Evolutionary conservation across 2,329 filamentous ascomycete genomes (phyloP), one percentile per base, ranked within the genome.

Genomic region (Orbilia brochopaga): DNA sequence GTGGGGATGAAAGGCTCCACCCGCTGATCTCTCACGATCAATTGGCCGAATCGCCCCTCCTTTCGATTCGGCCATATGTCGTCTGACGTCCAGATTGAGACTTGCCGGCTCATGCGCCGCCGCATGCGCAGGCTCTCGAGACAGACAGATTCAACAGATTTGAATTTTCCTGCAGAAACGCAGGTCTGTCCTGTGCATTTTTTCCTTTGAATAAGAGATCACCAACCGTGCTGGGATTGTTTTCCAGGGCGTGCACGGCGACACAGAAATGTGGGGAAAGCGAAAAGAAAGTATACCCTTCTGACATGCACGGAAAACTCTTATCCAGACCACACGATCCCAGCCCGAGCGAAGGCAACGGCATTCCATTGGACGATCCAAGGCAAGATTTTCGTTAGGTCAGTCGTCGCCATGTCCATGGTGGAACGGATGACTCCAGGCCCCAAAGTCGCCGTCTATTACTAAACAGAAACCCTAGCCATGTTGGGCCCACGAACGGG

Each of bases 391-490:
- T 59, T 59, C 42, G 10, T 21, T 30, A 24, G n/a, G 19, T 37
- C 48, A 59, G 40, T 48, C 57, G 46, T 62, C n/a, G 23, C 35
- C 55, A 46, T 48, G 53, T 60, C 59, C 53, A 70, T 40, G 54
- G 67, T 72, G 60, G 60, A 52, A 72, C 67, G 61, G 67, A 72
- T 72, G 67, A 72, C 60, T 72, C 67, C 54, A 72, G 44, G 10
- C 50, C 30, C 21, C 59, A 63, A 32, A 72, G 67, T 72, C 67
- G 67, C 67, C 67, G 67, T 72, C 55, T 72, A 72, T 72, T 72
- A 72, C 58, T 55, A 50, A 65, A 72, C 55, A 61, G 60, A 63
- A 72, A 72, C 50, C 42, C 30, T 19, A 4, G 27, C 37, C 44
- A 21, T 17, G 27, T 51, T 55, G 40, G 52, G 35, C 53, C 50